Conservation (phyloP, 768 basidiomycete species). For the Russula olivacea region DNA sequence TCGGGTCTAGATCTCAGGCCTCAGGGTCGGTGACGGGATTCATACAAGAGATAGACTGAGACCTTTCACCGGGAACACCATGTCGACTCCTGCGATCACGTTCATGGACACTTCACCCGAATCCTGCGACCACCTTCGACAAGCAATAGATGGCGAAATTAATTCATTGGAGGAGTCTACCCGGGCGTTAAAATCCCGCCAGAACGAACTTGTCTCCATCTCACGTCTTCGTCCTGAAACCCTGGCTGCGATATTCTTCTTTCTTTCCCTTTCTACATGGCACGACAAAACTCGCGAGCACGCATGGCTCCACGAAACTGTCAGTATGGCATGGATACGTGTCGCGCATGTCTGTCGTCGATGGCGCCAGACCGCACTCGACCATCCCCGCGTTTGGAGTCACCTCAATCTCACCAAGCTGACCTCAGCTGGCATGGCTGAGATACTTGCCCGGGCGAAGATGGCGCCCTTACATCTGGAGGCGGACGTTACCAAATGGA, state of each 20-base stretch:
- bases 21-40: no score
- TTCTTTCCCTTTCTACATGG: neutral
- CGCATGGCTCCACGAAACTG: neutral
- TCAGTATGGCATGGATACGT: neutral
- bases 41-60: no score
- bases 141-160: constrained; percentile 14
- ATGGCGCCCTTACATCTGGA: constrained; percentile 1
- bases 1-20: no score
- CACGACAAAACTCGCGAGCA: no score
- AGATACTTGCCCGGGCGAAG: constrained; percentile 9
- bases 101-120: neutral
- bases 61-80: no score
- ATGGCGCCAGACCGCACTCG: constrained; percentile 20
- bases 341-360: constrained; percentile 17
- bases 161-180: constrained; percentile 1
- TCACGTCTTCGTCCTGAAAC: constrained; percentile 11
- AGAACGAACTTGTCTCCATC: constrained; percentile 13
- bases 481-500: neutral
- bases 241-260: constrained; percentile 5
- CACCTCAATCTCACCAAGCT: constrained; percentile 4
- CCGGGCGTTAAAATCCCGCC: neutral
- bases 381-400: constrained; percentile 11
- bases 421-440: neutral
- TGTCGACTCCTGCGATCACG: neutral
- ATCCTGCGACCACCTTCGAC: neutral